Conservation (phyloP, 2,329 filamentous ascomycete genomes). For the Phaeoacremonium minimum region DNA sequence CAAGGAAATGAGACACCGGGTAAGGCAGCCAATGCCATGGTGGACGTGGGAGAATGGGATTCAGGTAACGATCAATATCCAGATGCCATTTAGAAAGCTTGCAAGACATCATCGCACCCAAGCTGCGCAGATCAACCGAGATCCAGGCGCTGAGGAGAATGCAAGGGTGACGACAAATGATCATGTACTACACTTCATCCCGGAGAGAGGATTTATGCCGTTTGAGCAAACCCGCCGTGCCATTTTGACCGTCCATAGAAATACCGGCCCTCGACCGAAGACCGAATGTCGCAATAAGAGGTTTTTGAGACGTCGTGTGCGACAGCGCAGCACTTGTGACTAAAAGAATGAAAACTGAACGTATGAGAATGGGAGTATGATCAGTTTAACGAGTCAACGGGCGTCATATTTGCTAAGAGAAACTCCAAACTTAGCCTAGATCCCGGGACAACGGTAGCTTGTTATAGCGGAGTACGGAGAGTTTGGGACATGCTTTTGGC, state of each 20-base stretch:
- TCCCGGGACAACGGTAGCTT: background rate
- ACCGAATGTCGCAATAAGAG: too few species aligned
- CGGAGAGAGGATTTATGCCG: background rate
- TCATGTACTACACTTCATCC: background rate
- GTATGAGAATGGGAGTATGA: conserved; percentile 2
- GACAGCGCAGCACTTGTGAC: conserved; percentile 8
- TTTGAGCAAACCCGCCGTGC: background rate
- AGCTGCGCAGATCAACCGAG: background rate
- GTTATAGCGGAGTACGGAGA: background rate
- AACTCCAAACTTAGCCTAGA: conserved; percentile 13
- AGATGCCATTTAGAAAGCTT: conserved; percentile 44
- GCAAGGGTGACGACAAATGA: background rate
- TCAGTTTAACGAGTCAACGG: conserved; percentile 3
- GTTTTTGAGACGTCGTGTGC: conserved; percentile 5
- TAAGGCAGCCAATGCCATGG: conserved; percentile 61
- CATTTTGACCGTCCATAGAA: background rate
- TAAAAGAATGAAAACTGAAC: conserved; percentile 2
- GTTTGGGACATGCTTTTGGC: background rate
- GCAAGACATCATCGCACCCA: background rate
- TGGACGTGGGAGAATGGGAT: conserved; percentile 64
- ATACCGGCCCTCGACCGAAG: too few species aligned
- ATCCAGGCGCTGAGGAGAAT: background rate
- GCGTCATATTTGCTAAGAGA: conserved; percentile 21
- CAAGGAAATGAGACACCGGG: conserved; percentile 64
- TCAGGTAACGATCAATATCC: conserved; percentile 73